Base-by-base conservation (phyloP, 2,329 filamentous ascomycete genomes). In the Fusarium incarnatum region DNA sequence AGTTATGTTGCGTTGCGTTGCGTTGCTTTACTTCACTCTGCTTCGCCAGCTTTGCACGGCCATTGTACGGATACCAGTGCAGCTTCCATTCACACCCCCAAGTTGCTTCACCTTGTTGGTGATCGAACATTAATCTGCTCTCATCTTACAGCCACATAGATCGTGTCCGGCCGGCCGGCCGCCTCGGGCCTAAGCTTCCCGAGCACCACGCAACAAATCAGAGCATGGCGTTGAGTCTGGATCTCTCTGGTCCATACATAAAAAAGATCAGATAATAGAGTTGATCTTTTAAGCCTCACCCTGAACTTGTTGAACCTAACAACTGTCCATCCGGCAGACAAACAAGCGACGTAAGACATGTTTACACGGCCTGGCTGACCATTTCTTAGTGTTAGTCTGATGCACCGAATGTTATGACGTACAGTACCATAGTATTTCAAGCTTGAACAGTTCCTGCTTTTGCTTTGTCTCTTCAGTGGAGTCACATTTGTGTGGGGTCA, bases 391-490 rank as follows among this genome's bases (percentile, higher is more conserved):
- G 18, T 28, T 64, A 46, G 52, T 61, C 53, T 56, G 52, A 41
- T 60, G 46, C 44, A 40, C 40, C 30, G 56, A 42, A 34, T 16
- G 30, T n/a, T 55, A 60, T 74, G 71, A 67, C 61, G 68, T 64
- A 28, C 27, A 28, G 27, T 28, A 67, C 46, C 50, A 10, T 37
- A n/a, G 34, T 47, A n/a, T 20, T 27, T 25, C 37, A 9, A 44
- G 27, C 41, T 58, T 48, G 55, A 30, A 50, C 22, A 44, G 52
- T 72, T 37, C 16, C 34, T 73, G 61, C 65, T 69, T 71, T 73
- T 71, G 56, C 34, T 52, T 64, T 73, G 61, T 69, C 70, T 73
- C 68, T 69, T 72, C 61, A 67, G 42, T 42, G 27, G 22, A 58
- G 46, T 46, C n/a, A 16, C 12, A 28, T 45, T 53, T 40, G 20